Evolutionary conservation across 2,329 filamentous ascomycete species (phyloP).

Genomic region (Cladophialophora carrionii): DNA sequence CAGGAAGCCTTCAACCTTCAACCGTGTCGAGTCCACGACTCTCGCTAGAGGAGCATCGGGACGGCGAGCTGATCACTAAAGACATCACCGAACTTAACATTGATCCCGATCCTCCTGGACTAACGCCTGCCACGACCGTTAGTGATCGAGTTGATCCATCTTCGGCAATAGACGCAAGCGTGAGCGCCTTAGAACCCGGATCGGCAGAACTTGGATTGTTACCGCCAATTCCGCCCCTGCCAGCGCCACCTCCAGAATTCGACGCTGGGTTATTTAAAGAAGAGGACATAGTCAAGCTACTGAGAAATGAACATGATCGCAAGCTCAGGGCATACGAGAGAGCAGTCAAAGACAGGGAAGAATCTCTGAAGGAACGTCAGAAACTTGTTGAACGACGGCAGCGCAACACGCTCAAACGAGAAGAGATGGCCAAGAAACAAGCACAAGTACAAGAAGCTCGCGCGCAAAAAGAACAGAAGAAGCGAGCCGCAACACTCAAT

Average conservation of each 20-base stretch:
- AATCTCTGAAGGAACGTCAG: slow-evolving; percentile 52
- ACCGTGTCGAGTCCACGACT: slow-evolving; percentile 46
- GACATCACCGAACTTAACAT: slow-evolving; percentile 40
- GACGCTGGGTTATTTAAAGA: slow-evolving; percentile 62
- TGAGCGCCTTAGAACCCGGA: neutral
- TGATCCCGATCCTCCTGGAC: slow-evolving; percentile 13
- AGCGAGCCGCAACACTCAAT: slow-evolving; percentile 34
- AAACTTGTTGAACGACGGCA: slow-evolving; percentile 39
- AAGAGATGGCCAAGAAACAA: slow-evolving; percentile 42
- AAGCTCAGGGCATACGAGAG: slow-evolving; percentile 67
- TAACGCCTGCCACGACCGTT: slow-evolving; percentile 5
- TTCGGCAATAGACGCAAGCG: neutral
- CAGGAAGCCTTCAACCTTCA: slow-evolving; percentile 19
- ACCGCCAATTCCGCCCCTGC: slow-evolving; percentile 57
- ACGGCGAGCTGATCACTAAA: slow-evolving; percentile 43
- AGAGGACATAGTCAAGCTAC: slow-evolving; percentile 67
- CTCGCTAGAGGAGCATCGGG: slow-evolving; percentile 53
- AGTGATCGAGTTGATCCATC: slow-evolving; percentile 1
- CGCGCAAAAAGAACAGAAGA: slow-evolving; percentile 41
- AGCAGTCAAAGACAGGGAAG: slow-evolving; percentile 68
- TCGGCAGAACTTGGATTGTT: slow-evolving; percentile 37
- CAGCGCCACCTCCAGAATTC: slow-evolving; percentile 59
- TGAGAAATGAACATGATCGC: slow-evolving; percentile 68
- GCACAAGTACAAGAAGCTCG: slow-evolving; percentile 21
- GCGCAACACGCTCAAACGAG: slow-evolving; percentile 24